phyloP scores from a whole-genome alignment of 306 rosid genomes.

The Malus fusca region DNA sequence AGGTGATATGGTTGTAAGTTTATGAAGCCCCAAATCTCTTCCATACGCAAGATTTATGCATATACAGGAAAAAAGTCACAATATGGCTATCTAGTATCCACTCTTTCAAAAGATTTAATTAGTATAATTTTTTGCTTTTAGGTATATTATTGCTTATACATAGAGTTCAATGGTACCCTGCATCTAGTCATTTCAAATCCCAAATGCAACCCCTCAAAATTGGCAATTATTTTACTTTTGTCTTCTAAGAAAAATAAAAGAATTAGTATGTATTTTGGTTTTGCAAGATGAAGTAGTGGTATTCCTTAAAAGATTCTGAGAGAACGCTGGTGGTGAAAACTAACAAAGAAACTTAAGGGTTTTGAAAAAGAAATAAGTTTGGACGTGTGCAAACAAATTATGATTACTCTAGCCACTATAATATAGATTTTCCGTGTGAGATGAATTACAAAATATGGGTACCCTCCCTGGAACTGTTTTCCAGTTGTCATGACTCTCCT shows the following conservation, averaged over 20 bases:
- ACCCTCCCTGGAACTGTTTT: neutral
- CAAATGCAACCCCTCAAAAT: too few relatives aligned
- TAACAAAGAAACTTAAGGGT: neutral
- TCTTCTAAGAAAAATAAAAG: neutral
- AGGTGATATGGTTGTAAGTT: conserved; percentile 95
- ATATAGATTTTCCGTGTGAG: neutral
- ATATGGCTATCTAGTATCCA: too few relatives aligned
- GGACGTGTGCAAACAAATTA: neutral
- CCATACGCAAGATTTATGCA: neutral
- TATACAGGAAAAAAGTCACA: neutral
- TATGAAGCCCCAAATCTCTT: conserved; percentile 25
- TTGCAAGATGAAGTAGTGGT: neutral
- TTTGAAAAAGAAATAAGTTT: neutral
- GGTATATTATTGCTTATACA: neutral
- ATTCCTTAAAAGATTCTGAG: neutral
- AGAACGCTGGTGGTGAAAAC: neutral
- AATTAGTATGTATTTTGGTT: neutral
- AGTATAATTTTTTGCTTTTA: neutral
- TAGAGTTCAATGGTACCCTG: neutral
- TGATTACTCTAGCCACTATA: neutral
- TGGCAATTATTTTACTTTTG: too few relatives aligned
- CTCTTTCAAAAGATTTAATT: neutral
- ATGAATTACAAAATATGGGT: neutral
- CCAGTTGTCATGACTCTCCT: neutral
- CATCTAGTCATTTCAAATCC: neutral